These are phyloP conservation scores for Hypoxylon rubiginosum DNA, from an alignment of 2,329 filamentous ascomycete genomes.

Conservation along the genomic window DNA sequence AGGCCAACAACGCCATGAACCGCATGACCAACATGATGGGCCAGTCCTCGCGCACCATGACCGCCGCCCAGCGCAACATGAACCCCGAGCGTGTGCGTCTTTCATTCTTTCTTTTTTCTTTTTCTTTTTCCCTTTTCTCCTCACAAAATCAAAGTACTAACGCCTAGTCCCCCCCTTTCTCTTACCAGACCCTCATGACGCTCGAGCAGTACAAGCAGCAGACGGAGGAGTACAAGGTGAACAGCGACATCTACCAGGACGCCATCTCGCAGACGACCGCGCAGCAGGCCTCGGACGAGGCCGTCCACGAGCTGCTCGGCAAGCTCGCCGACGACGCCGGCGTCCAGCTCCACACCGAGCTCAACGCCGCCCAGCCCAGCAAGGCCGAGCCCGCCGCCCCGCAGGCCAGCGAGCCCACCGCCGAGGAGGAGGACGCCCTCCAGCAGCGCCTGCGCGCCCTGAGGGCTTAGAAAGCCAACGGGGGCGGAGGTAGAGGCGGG, in stretches of 20 bases:
- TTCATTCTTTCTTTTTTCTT: too few relatives aligned
- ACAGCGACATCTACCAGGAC: conserved; percentile 84
- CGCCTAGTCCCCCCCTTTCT: not conserved
- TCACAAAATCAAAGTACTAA: conserved; percentile 9
- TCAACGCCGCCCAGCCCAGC: conserved; percentile 69
- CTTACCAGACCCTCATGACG: conserved; percentile 66
- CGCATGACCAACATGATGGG: conserved; percentile 75
- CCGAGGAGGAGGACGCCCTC: conserved; percentile 83
- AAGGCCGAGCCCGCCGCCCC: conserved; percentile 66
- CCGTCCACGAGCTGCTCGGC: conserved; percentile 86
- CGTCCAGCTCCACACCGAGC: conserved; percentile 82
- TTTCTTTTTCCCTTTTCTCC: not conserved
- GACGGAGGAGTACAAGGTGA: conserved; percentile 75
- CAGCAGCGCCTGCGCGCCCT: conserved; percentile 71
- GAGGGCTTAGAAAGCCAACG: conserved; percentile 58
- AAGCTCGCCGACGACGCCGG: conserved; percentile 91
- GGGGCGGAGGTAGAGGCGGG: conserved; percentile 16
- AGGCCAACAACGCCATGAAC: conserved; percentile 75
- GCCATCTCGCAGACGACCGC: conserved; percentile 84
- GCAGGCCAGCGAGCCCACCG: conserved; percentile 74
- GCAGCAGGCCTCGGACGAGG: conserved; percentile 81
- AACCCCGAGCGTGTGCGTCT: conserved; percentile 70
- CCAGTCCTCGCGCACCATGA: conserved; percentile 70
- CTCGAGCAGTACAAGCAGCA: conserved; percentile 73
- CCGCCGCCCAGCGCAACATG: conserved; percentile 68